These are phyloP conservation scores for Gynandropsis gynandra DNA, from an alignment of 345 rosid species.

Conservation along the genomic window DNA sequence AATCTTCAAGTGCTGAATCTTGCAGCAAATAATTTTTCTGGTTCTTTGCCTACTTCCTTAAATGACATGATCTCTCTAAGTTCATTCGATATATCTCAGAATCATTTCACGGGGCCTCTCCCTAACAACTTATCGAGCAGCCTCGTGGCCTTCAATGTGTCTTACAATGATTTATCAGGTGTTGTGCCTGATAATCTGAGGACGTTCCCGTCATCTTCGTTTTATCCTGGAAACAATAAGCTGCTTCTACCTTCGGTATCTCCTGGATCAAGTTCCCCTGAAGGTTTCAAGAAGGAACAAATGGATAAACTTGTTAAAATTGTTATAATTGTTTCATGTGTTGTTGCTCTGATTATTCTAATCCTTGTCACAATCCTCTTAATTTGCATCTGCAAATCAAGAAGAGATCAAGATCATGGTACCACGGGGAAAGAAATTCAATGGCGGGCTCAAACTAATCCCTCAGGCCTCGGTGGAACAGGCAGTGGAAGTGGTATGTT, in stretches of 20 bases:
- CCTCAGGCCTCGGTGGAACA: conserved; percentile 40
- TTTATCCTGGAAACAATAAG: conserved; percentile 69
- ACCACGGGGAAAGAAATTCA: conserved; percentile 37
- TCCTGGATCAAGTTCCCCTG: conserved; percentile 40
- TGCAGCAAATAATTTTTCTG: conserved; percentile 75
- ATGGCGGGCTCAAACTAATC: conserved; percentile 39
- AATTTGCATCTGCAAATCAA: conserved; percentile 52
- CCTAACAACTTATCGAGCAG: conserved; percentile 58
- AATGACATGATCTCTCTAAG: conserved; percentile 50
- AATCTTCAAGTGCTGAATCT: conserved; percentile 67
- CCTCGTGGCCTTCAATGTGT: conserved; percentile 64
- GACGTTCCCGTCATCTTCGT: conserved; percentile 67
- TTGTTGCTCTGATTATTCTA: conserved; percentile 57
- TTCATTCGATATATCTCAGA: conserved; percentile 70
- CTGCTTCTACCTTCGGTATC: conserved; percentile 47
- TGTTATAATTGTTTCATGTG: conserved; percentile 67
- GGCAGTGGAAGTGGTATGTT: conserved; percentile 56
- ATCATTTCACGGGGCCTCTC: conserved; percentile 68
- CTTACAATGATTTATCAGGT: conserved; percentile 84
- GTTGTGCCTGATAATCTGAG: conserved; percentile 77
- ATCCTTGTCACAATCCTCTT: conserved; percentile 67
- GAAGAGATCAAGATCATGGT: conserved; percentile 38
- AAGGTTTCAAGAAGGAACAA: conserved; percentile 43
- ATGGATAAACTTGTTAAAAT: conserved; percentile 51
- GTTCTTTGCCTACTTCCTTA: conserved; percentile 81